These are phyloP conservation scores for Gynochthodes officinalis DNA, from an alignment of 257 asterid species.

Conservation along the genomic window DNA sequence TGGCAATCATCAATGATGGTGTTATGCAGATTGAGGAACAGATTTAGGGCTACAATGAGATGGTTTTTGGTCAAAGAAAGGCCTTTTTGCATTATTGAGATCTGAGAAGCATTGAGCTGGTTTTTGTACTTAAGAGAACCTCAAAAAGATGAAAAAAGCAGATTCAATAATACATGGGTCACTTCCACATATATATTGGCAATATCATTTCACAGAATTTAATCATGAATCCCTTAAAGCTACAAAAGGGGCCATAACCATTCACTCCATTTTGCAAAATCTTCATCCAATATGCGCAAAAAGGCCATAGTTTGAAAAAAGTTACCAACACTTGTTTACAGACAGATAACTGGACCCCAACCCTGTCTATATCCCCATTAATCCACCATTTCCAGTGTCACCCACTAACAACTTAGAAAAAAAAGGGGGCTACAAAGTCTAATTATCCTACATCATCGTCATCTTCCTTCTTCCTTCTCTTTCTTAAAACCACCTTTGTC, in stretches of 20 bases:
- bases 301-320: slow-evolving; percentile 21
- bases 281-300: slow-evolving; percentile 25
- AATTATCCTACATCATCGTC: slow-evolving; percentile 17
- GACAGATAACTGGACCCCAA: slow-evolving; percentile 20
- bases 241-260: not conserved
- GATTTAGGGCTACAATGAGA: slow-evolving; percentile 15
- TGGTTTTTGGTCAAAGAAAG: slow-evolving; percentile 30
- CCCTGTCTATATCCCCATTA: slow-evolving; percentile 15
- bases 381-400: slow-evolving; percentile 11
- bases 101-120: slow-evolving; percentile 27
- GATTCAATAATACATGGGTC: slow-evolving; percentile 24
- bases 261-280: slow-evolving; percentile 19
- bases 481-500: no score
- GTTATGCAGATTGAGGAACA: slow-evolving; percentile 23
- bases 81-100: slow-evolving; percentile 37
- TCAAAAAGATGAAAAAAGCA: slow-evolving; percentile 7
- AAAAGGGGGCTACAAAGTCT: not conserved
- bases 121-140: slow-evolving; percentile 24
- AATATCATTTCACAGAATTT: slow-evolving; percentile 16
- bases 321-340: slow-evolving; percentile 15
- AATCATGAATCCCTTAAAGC: slow-evolving; percentile 8
- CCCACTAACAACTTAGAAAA: slow-evolving; percentile 14
- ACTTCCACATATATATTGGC: slow-evolving; percentile 10
- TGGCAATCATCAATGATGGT: slow-evolving; percentile 24
- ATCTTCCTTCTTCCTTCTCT: not conserved